These are phyloP conservation scores for Boletus rubescentipes DNA, from an alignment of 768 basidiomycete species.

Conservation along the genomic window DNA sequence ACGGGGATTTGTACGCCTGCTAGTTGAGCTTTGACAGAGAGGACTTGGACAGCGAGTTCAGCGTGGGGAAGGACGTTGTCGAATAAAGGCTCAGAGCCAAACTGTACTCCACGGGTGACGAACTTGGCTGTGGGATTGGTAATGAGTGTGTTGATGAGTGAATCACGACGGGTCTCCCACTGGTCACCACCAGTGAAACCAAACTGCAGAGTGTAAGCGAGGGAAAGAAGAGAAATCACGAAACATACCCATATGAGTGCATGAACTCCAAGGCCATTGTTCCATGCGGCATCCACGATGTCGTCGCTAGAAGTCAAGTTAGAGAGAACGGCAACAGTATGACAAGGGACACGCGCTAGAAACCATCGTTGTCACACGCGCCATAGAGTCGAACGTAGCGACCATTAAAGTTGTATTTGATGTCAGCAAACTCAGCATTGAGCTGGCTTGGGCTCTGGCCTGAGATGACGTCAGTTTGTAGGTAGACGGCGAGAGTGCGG, in stretches of 20 bases:
- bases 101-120: slow-evolving; percentile 64
- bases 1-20: slow-evolving; percentile 59
- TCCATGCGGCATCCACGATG: slow-evolving; percentile 67
- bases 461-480: slow-evolving; percentile 24
- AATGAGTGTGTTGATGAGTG: slow-evolving; percentile 50
- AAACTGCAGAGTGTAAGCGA: slow-evolving; percentile 26
- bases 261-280: slow-evolving; percentile 64
- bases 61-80: slow-evolving; percentile 53
- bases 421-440: slow-evolving; percentile 55
- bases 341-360: slow-evolving; percentile 31
- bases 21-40: slow-evolving; percentile 46
- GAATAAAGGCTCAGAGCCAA: slow-evolving; percentile 71
- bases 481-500: background rate
- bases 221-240: background rate
- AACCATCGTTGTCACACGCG: slow-evolving; percentile 38
- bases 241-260: slow-evolving; percentile 68
- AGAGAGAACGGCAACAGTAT: slow-evolving; percentile 15
- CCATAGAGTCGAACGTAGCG: slow-evolving; percentile 62
- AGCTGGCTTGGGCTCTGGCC: slow-evolving; percentile 58
- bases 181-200: slow-evolving; percentile 40
- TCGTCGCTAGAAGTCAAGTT: slow-evolving; percentile 42
- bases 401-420: slow-evolving; percentile 56
- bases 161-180: slow-evolving; percentile 56
- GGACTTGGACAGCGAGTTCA: slow-evolving; percentile 52
- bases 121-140: slow-evolving; percentile 63